Conservation (phyloP, 1,284 basidiomycete genomes). For the Pseudozyma hubeiensis region DNA sequence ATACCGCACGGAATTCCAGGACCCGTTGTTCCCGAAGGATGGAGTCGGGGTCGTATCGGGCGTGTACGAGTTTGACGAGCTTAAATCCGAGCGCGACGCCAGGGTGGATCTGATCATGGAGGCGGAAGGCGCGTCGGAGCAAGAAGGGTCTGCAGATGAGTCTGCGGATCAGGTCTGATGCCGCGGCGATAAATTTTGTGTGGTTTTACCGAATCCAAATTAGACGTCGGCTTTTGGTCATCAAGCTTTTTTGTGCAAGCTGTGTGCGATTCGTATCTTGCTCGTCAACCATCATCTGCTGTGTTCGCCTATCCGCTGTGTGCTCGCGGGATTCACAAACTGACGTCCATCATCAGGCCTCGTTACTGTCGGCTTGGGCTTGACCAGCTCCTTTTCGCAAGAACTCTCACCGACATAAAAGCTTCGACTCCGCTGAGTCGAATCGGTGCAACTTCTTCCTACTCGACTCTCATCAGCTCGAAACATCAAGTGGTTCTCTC, state of each 20-base stretch:
- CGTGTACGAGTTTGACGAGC: too few species aligned
- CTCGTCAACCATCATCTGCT: neutral
- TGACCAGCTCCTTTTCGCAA: conserved; percentile 7
- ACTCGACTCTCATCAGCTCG: neutral
- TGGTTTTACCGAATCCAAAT: neutral
- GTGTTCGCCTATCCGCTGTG: too few species aligned
- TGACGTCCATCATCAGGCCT: conserved; percentile 1
- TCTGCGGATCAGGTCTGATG: neutral
- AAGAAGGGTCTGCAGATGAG: too few species aligned
- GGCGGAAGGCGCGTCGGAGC: too few species aligned
- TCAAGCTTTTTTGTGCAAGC: neutral
- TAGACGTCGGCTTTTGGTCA: neutral
- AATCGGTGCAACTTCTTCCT: conserved; percentile 3
- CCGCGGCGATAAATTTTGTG: neutral
- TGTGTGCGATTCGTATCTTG: too few species aligned
- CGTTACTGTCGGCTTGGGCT: conserved; percentile 16
- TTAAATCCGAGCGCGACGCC: too few species aligned
- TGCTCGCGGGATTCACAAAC: neutral
- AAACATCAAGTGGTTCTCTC: too few species aligned
- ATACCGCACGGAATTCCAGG: too few species aligned
- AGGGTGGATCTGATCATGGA: too few species aligned
- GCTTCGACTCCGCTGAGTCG: neutral
- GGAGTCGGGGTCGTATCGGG: too few species aligned
- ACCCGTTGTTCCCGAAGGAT: too few species aligned
- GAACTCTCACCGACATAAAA: neutral